Base-by-base conservation (phyloP, 2,329 filamentous ascomycete species). In the Lecanicillium sp. region DNA sequence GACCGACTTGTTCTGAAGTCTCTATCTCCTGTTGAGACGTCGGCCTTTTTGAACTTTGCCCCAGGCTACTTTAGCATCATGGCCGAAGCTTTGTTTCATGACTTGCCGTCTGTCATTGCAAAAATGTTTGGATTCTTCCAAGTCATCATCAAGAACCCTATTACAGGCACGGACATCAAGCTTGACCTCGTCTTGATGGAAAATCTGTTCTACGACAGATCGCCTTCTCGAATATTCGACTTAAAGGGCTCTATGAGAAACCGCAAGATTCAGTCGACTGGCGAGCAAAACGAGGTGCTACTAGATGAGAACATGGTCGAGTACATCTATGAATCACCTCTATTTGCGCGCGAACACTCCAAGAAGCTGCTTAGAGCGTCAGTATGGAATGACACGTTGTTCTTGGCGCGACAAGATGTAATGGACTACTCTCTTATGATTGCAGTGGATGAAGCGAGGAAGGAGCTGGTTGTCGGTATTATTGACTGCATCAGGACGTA, bases 381-480 rank as follows among this genome's bases (percentile, higher is more conserved):
- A 9, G 90, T 98, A 2, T 97, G 90, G 83, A 98, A 98, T 62
- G 94, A 98, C 63, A 98, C 94, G 1, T 74, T 98, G 23, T 98
- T 97, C 70, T 71, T 98, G 44, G 90, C 87, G 40, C 83, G 90
- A 32, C 91, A 97, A 62, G 93, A 97, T 59, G 93, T 98, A 47
- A 98, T 98, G 93, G 93, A 98, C 68, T 98, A 98, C 69, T 93
- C 86, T 20, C 78, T 98, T 37, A 98, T 98, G 93, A 90, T 96
- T 47, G 94, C 91, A 1, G 94, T 98, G 37, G 91, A 98, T 60
- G 93, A 96, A 63, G 76, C 77, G 30, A 80, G 83, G 54, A 90
- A 91, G 59, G 91, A 98, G 67, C 79, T 98, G 12, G 89, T 97
- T 12, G 90, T 98, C 2, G 93, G 93, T 4, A 97, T 98, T 60